These are phyloP conservation scores for Fusarium multiceps DNA, from an alignment of 2,329 filamentous ascomycete species.

Conservation along the genomic window DNA sequence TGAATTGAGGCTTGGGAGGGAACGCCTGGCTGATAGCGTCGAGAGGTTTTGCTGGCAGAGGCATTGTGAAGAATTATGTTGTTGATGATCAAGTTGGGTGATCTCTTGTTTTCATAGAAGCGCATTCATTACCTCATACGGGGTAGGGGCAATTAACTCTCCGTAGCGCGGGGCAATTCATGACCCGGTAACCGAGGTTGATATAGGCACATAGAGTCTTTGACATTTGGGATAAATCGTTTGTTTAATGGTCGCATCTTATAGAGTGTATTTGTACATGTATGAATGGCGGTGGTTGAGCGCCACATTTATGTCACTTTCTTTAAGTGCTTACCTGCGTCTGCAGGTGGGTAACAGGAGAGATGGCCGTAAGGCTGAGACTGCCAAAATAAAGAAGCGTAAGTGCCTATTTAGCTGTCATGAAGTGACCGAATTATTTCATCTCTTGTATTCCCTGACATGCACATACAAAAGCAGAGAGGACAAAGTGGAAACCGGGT, in stretches of 20 bases:
- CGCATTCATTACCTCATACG: constrained; percentile 5
- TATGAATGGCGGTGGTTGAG: not conserved
- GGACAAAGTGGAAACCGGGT: not conserved
- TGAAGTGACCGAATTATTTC: not conserved
- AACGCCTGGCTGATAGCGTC: constrained; percentile 38
- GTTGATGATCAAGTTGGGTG: not conserved
- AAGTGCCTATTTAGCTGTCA: not conserved
- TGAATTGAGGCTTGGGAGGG: constrained; percentile 42
- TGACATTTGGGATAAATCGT: not conserved
- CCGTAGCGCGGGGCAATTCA: constrained; percentile 33
- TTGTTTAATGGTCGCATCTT: not conserved
- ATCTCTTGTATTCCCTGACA: not conserved
- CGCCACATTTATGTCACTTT: constrained; percentile 14
- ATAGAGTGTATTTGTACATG: not conserved
- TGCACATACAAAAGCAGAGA: not conserved
- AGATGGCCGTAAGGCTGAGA: no score
- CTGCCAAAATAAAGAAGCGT: no score
- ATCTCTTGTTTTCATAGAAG: not conserved
- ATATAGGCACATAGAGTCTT: not conserved
- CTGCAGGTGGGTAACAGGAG: not conserved
- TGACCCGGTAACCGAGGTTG: constrained; percentile 6
- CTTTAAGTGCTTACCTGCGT: constrained; percentile 19
- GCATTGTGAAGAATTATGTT: not conserved
- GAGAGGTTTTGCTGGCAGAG: constrained; percentile 19
- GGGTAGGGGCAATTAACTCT: constrained; percentile 7